Base-by-base conservation (phyloP, 495 filamentous ascomycete genomes). In the Hypoxylon subgilvum region DNA sequence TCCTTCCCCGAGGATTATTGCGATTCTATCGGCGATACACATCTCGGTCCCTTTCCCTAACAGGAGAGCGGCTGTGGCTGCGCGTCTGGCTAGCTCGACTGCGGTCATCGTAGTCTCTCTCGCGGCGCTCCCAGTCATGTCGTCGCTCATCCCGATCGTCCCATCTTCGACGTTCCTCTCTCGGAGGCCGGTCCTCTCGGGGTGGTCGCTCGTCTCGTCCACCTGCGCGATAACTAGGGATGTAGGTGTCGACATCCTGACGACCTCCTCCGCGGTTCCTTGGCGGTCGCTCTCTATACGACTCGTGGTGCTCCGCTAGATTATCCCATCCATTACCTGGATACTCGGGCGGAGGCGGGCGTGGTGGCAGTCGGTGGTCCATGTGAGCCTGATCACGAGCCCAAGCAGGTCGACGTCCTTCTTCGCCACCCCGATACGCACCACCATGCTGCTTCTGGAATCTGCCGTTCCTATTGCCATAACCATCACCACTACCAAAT, bases 221-320 rank as follows among this genome's bases (percentile, higher is more conserved):
- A 18, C 64, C 64, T 13, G 44, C 55, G 42, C 71, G 63, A 31
- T 86, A 86, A 35, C 75, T 79, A 5, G 84, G 84, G 18, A 86
- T 84, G 58, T 86, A 86, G 2, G 83, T 85, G 57, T 86, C 84
- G 12, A 84, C 69, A 56, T 74, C 74, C n/a, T 68, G 69, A 10
- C 73, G 68, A 21, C 66, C 71, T 22, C 66, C 68, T 17, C 63
- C 62, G 13, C 75, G 55, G 28, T 54, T 71, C 61, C 74, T 56
- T 41, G 67, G 54, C 63, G 69, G 39, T 67, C 67, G 52, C 54
- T 67, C 71, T 34, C 69, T 52, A 55, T 65, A 46, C 68, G 65
- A 57, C 4, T 77, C 73, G 5, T 76, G 71, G 52, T 71, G 71
- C 25, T 72, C 68, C 13, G 73, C 72, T 1, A 60, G 43, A 36